Evolutionary conservation across 1,139 yeast genomes (phyloP), one percentile per base, ranked within the genome.

Genomic region (Pichia sp.): DNA sequence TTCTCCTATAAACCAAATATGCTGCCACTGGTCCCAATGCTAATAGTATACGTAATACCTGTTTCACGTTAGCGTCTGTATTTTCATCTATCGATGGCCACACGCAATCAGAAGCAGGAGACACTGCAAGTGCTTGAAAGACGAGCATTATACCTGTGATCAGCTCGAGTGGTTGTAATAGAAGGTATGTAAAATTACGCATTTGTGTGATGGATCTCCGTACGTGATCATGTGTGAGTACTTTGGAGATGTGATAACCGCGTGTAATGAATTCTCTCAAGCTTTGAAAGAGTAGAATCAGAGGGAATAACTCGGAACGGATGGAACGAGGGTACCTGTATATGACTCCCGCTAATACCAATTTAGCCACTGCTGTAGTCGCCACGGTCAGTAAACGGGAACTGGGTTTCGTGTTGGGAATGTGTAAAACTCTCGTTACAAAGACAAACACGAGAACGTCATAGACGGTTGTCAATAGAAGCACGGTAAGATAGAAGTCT

Each of bases 181-280:
- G 3, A 4, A 26, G 4, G 13, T 23, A 40, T 6, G 35, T 17
- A 4, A 33, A 4, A 9, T 26, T 19, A 3, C 39, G 14, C 17
- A 25, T 10, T 25, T 25, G 14, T 5, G 8, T 14, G 6, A 25
- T 6, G 10, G 8, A 14, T 14, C 12, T 7, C 9, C 27, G 18
- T 6, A 18, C 18, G 16, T 25, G 17, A 15, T 25, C 16, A 6
- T 14, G 16, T 3, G 27, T 25, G 13, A 37, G 18, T 11, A 40
- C 44, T 15, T 40, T 40, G 19, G 38, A 39, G 3, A 35, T 16
- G 18, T 35, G 35, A 12, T 38, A 40, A n/a, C 30, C 32, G 39
- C 44, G 35, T 6, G 33, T 30, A 12, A 35, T 23, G 3, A 38
- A 16, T 13, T 40, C 41, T 22, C 35, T 34, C 2, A 23, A 3